These are phyloP conservation scores for Scopulariopsis brevicaulis DNA, from an alignment of 2,329 filamentous ascomycete species.

Conservation along the genomic window DNA sequence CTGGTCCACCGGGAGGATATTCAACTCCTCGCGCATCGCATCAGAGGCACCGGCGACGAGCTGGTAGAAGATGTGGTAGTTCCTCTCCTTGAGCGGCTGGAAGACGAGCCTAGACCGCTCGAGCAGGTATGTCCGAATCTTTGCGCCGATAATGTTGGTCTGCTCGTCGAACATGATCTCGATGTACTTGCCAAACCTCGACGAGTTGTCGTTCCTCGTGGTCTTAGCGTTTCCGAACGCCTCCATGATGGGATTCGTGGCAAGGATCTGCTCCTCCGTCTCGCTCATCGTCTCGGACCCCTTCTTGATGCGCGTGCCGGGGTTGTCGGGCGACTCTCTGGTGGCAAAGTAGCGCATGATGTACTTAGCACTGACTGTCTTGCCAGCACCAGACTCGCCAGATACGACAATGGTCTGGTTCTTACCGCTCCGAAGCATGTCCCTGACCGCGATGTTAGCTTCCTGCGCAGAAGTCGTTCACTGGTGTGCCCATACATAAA, in stretches of 20 bases:
- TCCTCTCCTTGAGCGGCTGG: slow-evolving; percentile 92
- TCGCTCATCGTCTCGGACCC: slow-evolving; percentile 82
- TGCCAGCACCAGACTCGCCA: slow-evolving; percentile 95
- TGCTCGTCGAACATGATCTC: slow-evolving; percentile 98
- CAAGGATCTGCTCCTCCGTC: slow-evolving; percentile 95
- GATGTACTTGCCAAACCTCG: slow-evolving; percentile 98
- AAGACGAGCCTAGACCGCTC: slow-evolving; percentile 95
- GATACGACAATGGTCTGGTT: slow-evolving; percentile 99
- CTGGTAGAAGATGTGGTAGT: slow-evolving; percentile 99
- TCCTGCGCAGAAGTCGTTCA: background rate
- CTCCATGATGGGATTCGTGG: slow-evolving; percentile 99
- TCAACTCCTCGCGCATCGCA: slow-evolving; percentile 67
- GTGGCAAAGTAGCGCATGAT: slow-evolving; percentile 99
- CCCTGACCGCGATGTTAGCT: slow-evolving; percentile 34
- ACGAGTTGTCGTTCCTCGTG: slow-evolving; percentile 98
- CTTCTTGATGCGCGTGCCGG: slow-evolving; percentile 58
- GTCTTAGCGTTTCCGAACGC: slow-evolving; percentile 99
- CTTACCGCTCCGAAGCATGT: slow-evolving; percentile 91
- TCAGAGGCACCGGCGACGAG: slow-evolving; percentile 86
- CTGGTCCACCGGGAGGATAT: slow-evolving; percentile 71
- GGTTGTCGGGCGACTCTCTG: slow-evolving; percentile 83
- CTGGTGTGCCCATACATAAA: slow-evolving; percentile 62
- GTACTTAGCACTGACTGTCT: slow-evolving; percentile 98
- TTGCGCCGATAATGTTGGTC: slow-evolving; percentile 94
- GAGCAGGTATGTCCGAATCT: slow-evolving; percentile 90